phyloP scores from a whole-genome alignment of 2,329 filamentous ascomycete species.

The Aspergillus fumigatus region DNA sequence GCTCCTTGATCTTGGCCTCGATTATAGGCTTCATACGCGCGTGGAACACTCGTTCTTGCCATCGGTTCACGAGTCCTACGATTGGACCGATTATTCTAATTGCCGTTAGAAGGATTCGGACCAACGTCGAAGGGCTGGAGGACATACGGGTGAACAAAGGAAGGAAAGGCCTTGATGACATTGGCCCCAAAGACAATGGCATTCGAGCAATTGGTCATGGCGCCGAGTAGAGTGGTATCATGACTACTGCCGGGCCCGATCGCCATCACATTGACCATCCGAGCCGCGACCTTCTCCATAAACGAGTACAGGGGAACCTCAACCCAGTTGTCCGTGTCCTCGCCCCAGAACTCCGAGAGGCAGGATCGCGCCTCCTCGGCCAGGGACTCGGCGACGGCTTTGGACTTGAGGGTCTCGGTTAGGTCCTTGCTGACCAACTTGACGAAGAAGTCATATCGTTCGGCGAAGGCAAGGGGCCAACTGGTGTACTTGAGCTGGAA shows the following conservation, averaged over 20 bases:
- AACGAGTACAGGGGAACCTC: constrained; percentile 7
- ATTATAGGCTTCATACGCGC: constrained; percentile 10
- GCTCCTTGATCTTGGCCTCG: constrained; percentile 8
- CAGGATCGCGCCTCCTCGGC: constrained; percentile 9
- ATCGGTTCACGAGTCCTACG: constrained; percentile 9
- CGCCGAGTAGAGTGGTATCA: constrained; percentile 6
- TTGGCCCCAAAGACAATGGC: constrained; percentile 11
- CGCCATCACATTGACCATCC: constrained; percentile 11
- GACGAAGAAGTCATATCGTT: constrained; percentile 12
- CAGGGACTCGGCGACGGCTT: constrained; percentile 7
- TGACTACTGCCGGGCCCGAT: constrained; percentile 8
- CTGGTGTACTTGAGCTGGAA: constrained; percentile 13
- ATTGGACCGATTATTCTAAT: constrained; percentile 7
- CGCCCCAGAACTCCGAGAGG: constrained; percentile 8
- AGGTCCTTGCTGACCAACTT: constrained; percentile 14
- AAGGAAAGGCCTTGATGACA: constrained; percentile 11
- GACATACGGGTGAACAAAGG: constrained; percentile 7
- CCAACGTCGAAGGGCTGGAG: neutral
- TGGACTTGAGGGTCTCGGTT: constrained; percentile 8
- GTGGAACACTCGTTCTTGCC: constrained; percentile 8
- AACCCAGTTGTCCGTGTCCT: constrained; percentile 8
- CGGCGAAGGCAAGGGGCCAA: constrained; percentile 11
- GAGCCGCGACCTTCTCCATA: constrained; percentile 10
- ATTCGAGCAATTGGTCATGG: constrained; percentile 12
- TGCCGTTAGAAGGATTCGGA: neutral